phyloP scores from a whole-genome alignment of 768 basidiomycete genomes.

The Pilatotrama ljubarskyi region DNA sequence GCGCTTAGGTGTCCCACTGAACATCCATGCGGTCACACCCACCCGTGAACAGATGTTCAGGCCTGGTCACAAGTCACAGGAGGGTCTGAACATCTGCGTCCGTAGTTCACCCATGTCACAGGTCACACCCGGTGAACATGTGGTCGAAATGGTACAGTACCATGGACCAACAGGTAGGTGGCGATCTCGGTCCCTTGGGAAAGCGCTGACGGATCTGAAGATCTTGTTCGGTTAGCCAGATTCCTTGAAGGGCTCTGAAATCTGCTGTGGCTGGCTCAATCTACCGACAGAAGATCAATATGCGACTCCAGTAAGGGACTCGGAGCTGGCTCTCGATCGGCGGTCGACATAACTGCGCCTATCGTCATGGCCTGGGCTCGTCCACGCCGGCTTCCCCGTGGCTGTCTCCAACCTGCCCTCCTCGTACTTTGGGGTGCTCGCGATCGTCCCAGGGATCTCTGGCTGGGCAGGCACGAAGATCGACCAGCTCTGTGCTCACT shows the following conservation, averaged over 20 bases:
- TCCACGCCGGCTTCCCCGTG: not conserved
- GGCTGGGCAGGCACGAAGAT: not conserved
- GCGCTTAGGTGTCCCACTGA: no score
- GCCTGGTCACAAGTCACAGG: no score
- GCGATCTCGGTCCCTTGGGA: slow-evolving; percentile 16
- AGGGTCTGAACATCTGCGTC: no score
- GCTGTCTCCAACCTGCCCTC: not conserved
- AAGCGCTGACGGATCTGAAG: slow-evolving; percentile 6
- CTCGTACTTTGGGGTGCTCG: slow-evolving; percentile 7
- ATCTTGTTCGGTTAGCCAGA: slow-evolving; percentile 14
- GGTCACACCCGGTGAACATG: no score
- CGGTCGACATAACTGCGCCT: not conserved
- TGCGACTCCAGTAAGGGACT: not conserved
- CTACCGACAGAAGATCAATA: not conserved
- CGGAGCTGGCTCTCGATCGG: not conserved
- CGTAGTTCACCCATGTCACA: no score
- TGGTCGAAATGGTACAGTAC: no score
- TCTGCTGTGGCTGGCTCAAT: not conserved
- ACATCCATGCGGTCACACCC: no score
- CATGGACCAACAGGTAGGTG: slow-evolving; percentile 18
- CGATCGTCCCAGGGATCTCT: slow-evolving; percentile 11
- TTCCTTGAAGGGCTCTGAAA: slow-evolving; percentile 2
- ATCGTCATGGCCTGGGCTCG: not conserved
- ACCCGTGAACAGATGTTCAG: no score
- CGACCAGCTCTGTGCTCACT: not conserved